phyloP scores from a whole-genome alignment of 352 stramenopile species.

The Globisporangium cystogenes region DNA sequence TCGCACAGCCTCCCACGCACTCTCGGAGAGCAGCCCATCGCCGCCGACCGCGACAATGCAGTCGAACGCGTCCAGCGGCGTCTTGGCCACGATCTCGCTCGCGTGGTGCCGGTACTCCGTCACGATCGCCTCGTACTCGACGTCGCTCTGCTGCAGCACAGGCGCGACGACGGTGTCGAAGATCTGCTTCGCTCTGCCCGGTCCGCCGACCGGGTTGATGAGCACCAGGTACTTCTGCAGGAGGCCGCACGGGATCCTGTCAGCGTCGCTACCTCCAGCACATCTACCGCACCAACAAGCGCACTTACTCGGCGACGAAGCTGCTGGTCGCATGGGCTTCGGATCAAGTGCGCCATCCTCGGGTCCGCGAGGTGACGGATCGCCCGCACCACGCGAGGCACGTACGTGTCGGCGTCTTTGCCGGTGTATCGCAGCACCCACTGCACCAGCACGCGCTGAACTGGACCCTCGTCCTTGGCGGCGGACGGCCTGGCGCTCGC shows the following conservation, averaged over 20 bases:
- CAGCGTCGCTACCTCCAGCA: not conserved
- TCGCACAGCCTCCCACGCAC: not conserved
- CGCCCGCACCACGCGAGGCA: slow-evolving; percentile 28
- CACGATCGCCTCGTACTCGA: slow-evolving; percentile 47
- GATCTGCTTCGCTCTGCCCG: slow-evolving; percentile 40
- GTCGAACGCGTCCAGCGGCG: slow-evolving; percentile 51
- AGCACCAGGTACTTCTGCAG: slow-evolving; percentile 26
- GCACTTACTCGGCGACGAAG: slow-evolving; percentile 16
- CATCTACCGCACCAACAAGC: not conserved
- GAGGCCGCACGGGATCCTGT: slow-evolving; percentile 4
- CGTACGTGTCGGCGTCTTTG: slow-evolving; percentile 20
- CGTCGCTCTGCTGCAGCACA: slow-evolving; percentile 46
- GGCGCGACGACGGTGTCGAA: slow-evolving; percentile 46
- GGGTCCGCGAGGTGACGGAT: slow-evolving; percentile 43
- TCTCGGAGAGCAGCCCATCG: slow-evolving; percentile 65
- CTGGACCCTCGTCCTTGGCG: not conserved
- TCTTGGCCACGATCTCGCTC: slow-evolving; percentile 33
- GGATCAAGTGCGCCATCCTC: slow-evolving; percentile 1
- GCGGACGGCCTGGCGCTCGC: slow-evolving; percentile 3
- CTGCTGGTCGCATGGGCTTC: no score
- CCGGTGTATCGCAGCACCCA: slow-evolving; percentile 45
- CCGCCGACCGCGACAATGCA: slow-evolving; percentile 63
- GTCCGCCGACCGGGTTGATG: slow-evolving; percentile 61
- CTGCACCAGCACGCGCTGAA: slow-evolving; percentile 27
- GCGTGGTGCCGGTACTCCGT: slow-evolving; percentile 52